Evolutionary conservation across 257 asterid species (phyloP).

Genomic region (Salvia miltiorrhiza): DNA sequence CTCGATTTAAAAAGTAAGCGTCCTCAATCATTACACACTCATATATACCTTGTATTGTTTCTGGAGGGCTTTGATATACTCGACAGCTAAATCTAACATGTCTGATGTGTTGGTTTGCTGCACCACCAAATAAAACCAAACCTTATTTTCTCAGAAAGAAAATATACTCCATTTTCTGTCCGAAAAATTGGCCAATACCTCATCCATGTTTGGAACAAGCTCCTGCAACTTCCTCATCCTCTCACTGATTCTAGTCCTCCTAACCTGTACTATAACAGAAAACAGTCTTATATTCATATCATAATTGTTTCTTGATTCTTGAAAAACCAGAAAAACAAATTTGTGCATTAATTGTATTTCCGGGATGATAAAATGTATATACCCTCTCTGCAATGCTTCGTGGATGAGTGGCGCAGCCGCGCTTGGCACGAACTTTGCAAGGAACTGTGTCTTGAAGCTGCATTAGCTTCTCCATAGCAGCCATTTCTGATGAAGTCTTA

Average conservation of each 20-base stretch:
- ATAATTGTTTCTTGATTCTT: neutral
- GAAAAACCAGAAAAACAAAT: neutral
- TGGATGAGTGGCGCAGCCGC: constrained; percentile 97
- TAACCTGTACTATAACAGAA: constrained; percentile 42
- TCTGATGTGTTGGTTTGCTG: constrained; percentile 96
- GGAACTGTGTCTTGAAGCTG: constrained; percentile 71
- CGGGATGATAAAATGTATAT: neutral
- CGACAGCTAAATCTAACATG: constrained; percentile 93
- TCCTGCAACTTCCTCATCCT: constrained; percentile 91
- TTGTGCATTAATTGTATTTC: neutral
- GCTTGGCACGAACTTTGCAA: constrained; percentile 83
- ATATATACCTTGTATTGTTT: constrained; percentile 78
- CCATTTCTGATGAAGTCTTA: constrained; percentile 46
- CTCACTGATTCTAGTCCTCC: constrained; percentile 88
- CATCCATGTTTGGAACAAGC: constrained; percentile 93
- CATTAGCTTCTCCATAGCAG: constrained; percentile 63
- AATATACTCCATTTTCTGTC: neutral
- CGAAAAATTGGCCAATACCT: constrained; percentile 35
- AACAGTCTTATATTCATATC: neutral
- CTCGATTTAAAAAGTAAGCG: neutral
- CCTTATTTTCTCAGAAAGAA: neutral
- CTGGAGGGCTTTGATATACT: constrained; percentile 80
- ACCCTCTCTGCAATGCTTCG: constrained; percentile 98
- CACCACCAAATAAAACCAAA: constrained; percentile 20
- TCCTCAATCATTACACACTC: neutral